Base-by-base conservation (phyloP, 768 basidiomycete genomes). In the Pulveroboletus sp. region DNA sequence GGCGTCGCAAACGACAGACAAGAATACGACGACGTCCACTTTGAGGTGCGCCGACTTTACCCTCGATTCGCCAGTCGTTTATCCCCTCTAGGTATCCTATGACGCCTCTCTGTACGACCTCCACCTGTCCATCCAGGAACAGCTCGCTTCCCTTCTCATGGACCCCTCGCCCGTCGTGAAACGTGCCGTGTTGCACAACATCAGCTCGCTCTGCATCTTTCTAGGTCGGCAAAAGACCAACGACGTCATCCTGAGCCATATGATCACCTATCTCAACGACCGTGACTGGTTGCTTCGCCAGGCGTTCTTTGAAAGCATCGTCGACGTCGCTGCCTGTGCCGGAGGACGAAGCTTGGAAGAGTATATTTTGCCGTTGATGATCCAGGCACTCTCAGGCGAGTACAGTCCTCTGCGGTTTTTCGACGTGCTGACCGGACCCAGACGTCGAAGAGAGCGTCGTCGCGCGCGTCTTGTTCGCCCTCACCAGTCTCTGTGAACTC, bases 401-500 rank as follows among this genome's bases (percentile, higher is more conserved):
- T 59, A 9, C n/a, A n/a, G n/a, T n/a, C n/a, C n/a, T n/a, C n/a
- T n/a, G n/a, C n/a, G n/a, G n/a, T n/a, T n/a, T n/a, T n/a, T n/a
- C n/a, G n/a, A 16, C 23, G 19, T 50, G 10, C 40, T 60, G 19
- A 67, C n/a, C 6, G 8, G n/a, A 10, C 34, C 10, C 63, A 95
- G 96, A 99, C 63, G 86, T 92, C 7, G 96, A 99, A 67, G 95
- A 98, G 64, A 87, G 82, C 12, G 95, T 98, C 2, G 87, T 96
- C 6, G 89, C 90, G 0, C 85, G 87, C 56, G 96, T 98, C 0
- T 72, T 99, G n/a, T 76, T 79, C 0, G 83, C 93, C 2, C 73
- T 98, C 49, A 91, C 91, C 0, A 92, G 86, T 59, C 76, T 98
- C 14, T 91, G 90, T 54, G 90, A 94, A 63, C 76, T 96, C 8